Base-by-base conservation (phyloP, 768 basidiomycete genomes). In the Leccinellum luteum region DNA sequence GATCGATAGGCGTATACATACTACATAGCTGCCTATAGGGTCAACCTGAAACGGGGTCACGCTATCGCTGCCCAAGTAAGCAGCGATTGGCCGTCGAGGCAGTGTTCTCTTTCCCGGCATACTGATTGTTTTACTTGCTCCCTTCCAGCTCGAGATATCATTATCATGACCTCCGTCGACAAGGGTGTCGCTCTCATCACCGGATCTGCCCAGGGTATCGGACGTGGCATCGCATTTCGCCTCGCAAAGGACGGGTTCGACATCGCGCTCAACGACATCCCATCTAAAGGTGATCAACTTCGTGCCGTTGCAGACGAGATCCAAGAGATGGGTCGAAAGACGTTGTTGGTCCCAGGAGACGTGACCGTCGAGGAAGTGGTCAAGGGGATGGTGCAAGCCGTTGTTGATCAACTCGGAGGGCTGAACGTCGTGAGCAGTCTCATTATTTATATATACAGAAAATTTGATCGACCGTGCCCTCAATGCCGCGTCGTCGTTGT, bases 171-270 rank as follows among this genome's bases (percentile, higher is more conserved):
- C 17, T 21, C 43, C 19, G 4, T 43, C 19, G 19, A 19, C 41
- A 47, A 47, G 15, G 72, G 76, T 15, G 57, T 66, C 34, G 69
- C 71, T 1, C 62, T 73, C 23, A 58, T 73, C 32, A 72, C 68
- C 19, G 69, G 69, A 30, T 63, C 68, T 12, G 69, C 64, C 1
- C 67, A 65, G 48, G 67, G 70, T n/a, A 65, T 72, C 27, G 73
- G 71, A 0, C 57, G 28, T 23, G 15, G 35, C 8, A 61, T 61
- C 30, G 59, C 62, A 3, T 57, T 66, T 13, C 62, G 59, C n/a
- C 62, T 61, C 7, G 55, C 59, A 3, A 55, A n/a, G 9, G 65
- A 63, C 14, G 61, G 65, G 31, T 70, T 65, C 54, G 60, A 70
- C 34, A 44, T 74, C 8, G 69, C 63, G 14, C 30, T 74, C 23